Conservation (phyloP, 2,329 filamentous ascomycete species). For the Proliferodiscus dingleyae region DNA sequence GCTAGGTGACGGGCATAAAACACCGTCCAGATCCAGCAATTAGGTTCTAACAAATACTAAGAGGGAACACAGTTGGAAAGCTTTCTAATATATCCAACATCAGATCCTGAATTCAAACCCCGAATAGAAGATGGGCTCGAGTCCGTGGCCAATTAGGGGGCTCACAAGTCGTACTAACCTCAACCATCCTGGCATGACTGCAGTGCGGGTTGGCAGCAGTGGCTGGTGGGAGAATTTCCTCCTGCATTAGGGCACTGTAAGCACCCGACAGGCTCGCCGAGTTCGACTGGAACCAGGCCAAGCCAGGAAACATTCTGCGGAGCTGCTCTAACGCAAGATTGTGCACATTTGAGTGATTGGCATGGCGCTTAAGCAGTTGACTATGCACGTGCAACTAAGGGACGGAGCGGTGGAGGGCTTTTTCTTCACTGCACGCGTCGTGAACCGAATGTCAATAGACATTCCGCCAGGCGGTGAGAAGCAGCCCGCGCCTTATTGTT, state of each 20-base stretch:
- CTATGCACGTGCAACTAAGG: conserved; percentile 15
- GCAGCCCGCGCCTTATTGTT: too few species aligned
- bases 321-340: conserved; percentile 1
- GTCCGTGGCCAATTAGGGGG: too few species aligned
- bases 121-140: too few species aligned
- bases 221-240: background rate
- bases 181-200: too few species aligned
- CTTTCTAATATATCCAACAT: too few species aligned
- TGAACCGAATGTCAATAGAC: background rate
- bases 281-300: background rate
- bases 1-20: too few species aligned
- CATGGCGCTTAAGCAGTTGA: conserved; percentile 25
- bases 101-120: too few species aligned
- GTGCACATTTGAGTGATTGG: conserved; percentile 8
- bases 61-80: too few species aligned
- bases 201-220: background rate
- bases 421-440: background rate
- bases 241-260: background rate
- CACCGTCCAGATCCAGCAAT: too few species aligned
- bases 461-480: background rate
- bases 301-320: background rate
- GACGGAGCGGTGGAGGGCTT: background rate
- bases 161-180: background rate
- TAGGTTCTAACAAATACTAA: too few species aligned
- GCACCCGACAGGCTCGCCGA: background rate